Evolutionary conservation across 176 grass and related monocot genomes (phyloP), one percentile per base, ranked within the genome.

Genomic region (Hsuehochloa calcarea): DNA sequence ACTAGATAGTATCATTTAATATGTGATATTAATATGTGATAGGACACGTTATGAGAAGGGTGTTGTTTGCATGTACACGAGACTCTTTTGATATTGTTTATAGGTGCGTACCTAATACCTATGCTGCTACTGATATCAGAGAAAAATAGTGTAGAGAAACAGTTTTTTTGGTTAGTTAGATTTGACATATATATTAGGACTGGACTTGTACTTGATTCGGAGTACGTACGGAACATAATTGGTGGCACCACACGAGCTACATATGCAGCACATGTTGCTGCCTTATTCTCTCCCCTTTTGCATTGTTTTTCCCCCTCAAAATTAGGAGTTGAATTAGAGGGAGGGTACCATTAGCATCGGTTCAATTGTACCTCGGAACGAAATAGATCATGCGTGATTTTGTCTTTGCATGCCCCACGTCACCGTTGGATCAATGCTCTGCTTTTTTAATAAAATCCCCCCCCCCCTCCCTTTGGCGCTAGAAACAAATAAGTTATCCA

Each of bases 401-500:
- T 85, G 50, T 47, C 39, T 61, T 70, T 26, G 68, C 62, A 56
- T 80, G 44, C 15, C 68, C 61, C 78, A 84, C 44, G 81, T 65
- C 58, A 29, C 29, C 1, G 25, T 81, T 67, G 85, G 78, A 74
- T 74, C 35, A 73, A 11, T 43, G 65, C 85, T 22, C 52, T 45
- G n/a, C 39, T 39, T 77, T 83, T 63, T 25, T 60, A 60, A n/a
- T n/a, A n/a, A n/a, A n/a, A n/a, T n/a, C 29, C 0, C 11, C 38
- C 43, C 5, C n/a, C 43, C 52, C 40, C 44, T 0, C 60, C 35
- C 81, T 84, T 71, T 72, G 80, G 79, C 72, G 49, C 84, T 83
- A 87, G 65, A 77, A 83, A 89, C 76, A 89, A 80, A 78, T 22
- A 52, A 83, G 65, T 69, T 84, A 84, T 78, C 74, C 45, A 65